phyloP scores from a whole-genome alignment of 257 asterid species.

The Solanum gandarillasii region DNA sequence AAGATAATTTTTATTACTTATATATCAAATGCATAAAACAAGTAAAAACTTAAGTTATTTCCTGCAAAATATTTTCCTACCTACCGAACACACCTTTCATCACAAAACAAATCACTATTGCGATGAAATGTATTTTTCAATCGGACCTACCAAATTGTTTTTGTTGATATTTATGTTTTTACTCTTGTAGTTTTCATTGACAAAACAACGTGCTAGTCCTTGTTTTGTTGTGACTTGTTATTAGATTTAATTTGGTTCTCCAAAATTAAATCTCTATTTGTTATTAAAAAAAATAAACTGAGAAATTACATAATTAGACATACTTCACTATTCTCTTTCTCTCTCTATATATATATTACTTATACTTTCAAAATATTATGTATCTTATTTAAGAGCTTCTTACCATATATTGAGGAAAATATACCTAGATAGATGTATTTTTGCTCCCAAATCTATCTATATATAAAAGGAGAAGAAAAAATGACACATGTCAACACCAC shows the following conservation, averaged over 20 bases:
- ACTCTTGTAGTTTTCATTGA: neutral
- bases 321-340: too few species aligned
- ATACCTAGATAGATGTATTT: too few species aligned
- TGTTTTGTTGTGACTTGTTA: neutral
- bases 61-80: neutral
- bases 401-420: too few species aligned
- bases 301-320: neutral
- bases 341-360: too few species aligned
- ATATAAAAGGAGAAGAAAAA: too few species aligned
- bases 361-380: too few species aligned
- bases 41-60: neutral
- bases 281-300: neutral
- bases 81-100: neutral
- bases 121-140: neutral
- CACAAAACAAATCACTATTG: neutral
- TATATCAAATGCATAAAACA: fast-evolving
- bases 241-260: neutral
- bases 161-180: neutral
- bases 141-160: neutral
- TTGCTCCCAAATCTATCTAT: neutral
- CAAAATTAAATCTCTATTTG: neutral
- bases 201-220: neutral
- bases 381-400: too few species aligned
- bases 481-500: too few species aligned
- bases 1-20: neutral